These are phyloP conservation scores for Sarocladiaceae sp. DNA, from an alignment of 2,329 filamentous ascomycete genomes.

Conservation along the genomic window DNA sequence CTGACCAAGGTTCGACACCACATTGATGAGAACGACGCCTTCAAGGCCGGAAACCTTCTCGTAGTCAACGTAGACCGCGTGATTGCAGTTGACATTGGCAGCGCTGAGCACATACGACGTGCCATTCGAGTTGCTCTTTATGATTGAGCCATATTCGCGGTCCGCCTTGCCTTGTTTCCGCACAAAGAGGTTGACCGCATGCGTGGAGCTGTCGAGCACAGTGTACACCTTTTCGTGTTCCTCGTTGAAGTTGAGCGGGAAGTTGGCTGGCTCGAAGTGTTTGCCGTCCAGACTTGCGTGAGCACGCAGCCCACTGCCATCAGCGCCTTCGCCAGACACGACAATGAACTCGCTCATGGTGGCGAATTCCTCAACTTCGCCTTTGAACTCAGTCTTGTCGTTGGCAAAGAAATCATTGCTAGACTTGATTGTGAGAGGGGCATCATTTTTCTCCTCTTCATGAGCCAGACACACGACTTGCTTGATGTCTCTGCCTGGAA, in stretches of 20 bases:
- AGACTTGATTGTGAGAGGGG: constrained; percentile 63
- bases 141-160: constrained; percentile 73
- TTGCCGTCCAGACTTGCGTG: constrained; percentile 80
- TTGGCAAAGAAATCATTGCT: constrained; percentile 73
- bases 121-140: constrained; percentile 98
- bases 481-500: constrained; percentile 34
- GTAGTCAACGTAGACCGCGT: constrained; percentile 78
- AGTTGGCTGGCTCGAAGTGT: constrained; percentile 74
- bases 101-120: constrained; percentile 89
- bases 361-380: constrained; percentile 69
- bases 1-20: constrained; percentile 68
- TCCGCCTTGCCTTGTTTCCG: constrained; percentile 62
- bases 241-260: constrained; percentile 79
- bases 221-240: constrained; percentile 80
- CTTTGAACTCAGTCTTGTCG: constrained; percentile 48
- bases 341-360: constrained; percentile 97
- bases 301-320: constrained; percentile 63
- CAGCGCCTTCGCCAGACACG: constrained; percentile 67
- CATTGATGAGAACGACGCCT: constrained; percentile 81
- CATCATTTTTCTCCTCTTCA: constrained; percentile 53
- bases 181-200: constrained; percentile 91
- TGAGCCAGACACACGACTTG: constrained; percentile 53
- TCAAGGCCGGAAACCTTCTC: constrained; percentile 92
- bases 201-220: constrained; percentile 88
- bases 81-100: constrained; percentile 73